Evolutionary conservation across 75 land plant genomes (phyloP).

Genomic region (Pinus taeda): DNA sequence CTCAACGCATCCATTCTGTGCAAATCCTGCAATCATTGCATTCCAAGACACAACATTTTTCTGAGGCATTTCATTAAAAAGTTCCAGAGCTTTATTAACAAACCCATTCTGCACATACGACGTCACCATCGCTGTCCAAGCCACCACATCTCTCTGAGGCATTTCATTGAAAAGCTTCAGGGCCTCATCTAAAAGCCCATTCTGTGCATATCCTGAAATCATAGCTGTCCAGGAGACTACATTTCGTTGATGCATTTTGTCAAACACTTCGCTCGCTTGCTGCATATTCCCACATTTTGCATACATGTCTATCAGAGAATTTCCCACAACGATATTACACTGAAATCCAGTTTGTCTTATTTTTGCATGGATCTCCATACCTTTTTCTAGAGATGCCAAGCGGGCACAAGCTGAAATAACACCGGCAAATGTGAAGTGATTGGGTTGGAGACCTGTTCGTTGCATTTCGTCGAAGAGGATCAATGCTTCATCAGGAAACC

Average conservation of each 20-base stretch:
- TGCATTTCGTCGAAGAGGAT: conserved; percentile 29
- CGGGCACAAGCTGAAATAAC: conserved; percentile 36
- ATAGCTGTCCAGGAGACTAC: conserved; percentile 11
- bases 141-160: neutral
- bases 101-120: conserved; percentile 10
- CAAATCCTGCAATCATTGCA: conserved; percentile 8
- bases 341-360: neutral
- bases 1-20: conserved; percentile 1
- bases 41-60: conserved; percentile 51
- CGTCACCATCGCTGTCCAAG: conserved; percentile 3
- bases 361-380: conserved; percentile 25
- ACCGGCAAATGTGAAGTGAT: conserved; percentile 36
- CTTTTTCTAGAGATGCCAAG: conserved; percentile 18
- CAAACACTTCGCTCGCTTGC: conserved; percentile 12
- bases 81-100: conserved; percentile 16
- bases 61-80: conserved; percentile 39
- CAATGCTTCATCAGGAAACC: conserved; percentile 27
- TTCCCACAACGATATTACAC: neutral
- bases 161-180: neutral
- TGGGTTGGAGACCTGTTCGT: conserved; percentile 21
- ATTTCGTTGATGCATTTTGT: conserved; percentile 11
- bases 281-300: conserved; percentile 13
- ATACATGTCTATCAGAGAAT: conserved; percentile 13
- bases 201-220: neutral
- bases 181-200: neutral